Conservation (phyloP, 2,329 filamentous ascomycete species). For the Huntiella decipiens region DNA sequence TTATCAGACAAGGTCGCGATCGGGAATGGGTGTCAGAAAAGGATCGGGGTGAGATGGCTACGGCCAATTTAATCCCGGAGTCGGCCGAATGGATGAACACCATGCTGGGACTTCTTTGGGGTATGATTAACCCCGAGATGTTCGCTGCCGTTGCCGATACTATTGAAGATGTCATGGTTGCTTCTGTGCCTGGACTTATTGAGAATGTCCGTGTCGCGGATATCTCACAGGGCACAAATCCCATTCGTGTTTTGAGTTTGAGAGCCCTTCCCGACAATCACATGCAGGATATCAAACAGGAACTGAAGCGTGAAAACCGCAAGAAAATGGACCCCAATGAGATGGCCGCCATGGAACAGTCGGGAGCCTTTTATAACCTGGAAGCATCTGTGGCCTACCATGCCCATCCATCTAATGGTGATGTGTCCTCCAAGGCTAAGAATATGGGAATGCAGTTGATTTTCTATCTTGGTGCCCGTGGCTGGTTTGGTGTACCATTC, state of each 20-base stretch:
- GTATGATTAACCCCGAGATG: conserved; percentile 87
- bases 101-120: conserved; percentile 68
- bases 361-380: conserved; percentile 81
- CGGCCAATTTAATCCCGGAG: conserved; percentile 76
- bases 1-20: conserved; percentile 63
- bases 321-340: conserved; percentile 73
- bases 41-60: conserved; percentile 66
- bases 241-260: conserved; percentile 71
- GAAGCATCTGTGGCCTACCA: conserved; percentile 86
- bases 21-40: conserved; percentile 80
- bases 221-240: conserved; percentile 84
- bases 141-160: conserved; percentile 84
- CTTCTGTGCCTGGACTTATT: conserved; percentile 74
- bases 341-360: conserved; percentile 72
- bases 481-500: conserved; percentile 72
- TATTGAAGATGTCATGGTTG: conserved; percentile 74
- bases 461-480: conserved; percentile 81
- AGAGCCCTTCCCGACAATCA: conserved; percentile 63
- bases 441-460: conserved; percentile 97
- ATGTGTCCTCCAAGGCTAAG: conserved; percentile 61
- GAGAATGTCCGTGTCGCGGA: conserved; percentile 91
- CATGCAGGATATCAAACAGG: conserved; percentile 63
- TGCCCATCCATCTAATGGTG: conserved; percentile 51
- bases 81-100: conserved; percentile 96
- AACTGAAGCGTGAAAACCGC: conserved; percentile 59